Conservation (phyloP, 2,329 filamentous ascomycete species). For the Ophiostoma sp. region DNA sequence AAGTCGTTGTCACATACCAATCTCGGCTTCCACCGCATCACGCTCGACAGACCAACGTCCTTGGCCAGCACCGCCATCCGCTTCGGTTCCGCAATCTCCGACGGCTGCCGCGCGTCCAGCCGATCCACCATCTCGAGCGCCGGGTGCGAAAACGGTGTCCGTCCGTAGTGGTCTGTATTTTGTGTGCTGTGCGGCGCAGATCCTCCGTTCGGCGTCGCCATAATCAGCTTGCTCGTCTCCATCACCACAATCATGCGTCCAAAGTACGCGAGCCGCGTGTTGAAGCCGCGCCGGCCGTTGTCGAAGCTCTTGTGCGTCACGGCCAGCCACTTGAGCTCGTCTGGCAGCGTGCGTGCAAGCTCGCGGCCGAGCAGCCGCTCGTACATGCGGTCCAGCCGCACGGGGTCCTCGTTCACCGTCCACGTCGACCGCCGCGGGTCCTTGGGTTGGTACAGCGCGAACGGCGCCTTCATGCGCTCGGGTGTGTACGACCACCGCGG, state of each 20-base stretch:
- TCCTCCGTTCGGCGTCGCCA: slow-evolving; percentile 22
- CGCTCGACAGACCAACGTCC: slow-evolving; percentile 63
- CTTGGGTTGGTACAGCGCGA: slow-evolving; percentile 56
- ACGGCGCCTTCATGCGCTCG: slow-evolving; percentile 61
- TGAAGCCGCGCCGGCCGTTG: slow-evolving; percentile 87
- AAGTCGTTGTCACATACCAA: slow-evolving; percentile 50
- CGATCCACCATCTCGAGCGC: slow-evolving; percentile 69
- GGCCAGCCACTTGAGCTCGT: slow-evolving; percentile 94
- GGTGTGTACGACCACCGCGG: slow-evolving; percentile 70
- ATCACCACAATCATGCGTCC: slow-evolving; percentile 37
- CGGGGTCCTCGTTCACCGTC: slow-evolving; percentile 69
- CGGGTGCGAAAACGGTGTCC: slow-evolving; percentile 63
- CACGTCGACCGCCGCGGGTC: slow-evolving; percentile 51
- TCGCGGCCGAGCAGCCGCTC: slow-evolving; percentile 65
- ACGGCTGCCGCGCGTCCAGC: slow-evolving; percentile 56
- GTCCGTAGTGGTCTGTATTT: slow-evolving; percentile 38
- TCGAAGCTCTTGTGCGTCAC: slow-evolving; percentile 98
- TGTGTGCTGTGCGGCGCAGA: neutral
- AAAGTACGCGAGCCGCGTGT: slow-evolving; percentile 83
- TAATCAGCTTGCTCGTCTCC: slow-evolving; percentile 30
- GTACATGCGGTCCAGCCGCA: slow-evolving; percentile 71
- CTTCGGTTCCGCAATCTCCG: slow-evolving; percentile 56
- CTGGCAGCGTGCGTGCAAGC: slow-evolving; percentile 68
- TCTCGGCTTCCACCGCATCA: slow-evolving; percentile 78
- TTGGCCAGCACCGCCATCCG: slow-evolving; percentile 63